phyloP scores from a whole-genome alignment of 2,329 filamentous ascomycete species.

The Aspergillus cejpii region DNA sequence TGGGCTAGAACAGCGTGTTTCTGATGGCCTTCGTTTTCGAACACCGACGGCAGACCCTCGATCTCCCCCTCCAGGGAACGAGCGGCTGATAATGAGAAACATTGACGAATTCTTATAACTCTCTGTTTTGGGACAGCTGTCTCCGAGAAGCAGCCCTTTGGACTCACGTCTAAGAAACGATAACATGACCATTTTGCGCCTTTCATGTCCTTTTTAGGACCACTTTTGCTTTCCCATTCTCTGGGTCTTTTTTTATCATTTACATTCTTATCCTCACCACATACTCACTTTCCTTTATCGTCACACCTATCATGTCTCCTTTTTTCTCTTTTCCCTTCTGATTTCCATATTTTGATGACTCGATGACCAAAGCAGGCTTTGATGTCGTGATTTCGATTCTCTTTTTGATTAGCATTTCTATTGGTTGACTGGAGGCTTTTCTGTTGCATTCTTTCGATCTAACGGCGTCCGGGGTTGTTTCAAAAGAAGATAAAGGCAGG shows the following conservation, averaged over 20 bases:
- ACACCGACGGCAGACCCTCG: constrained; percentile 31
- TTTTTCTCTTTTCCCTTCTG: constrained; percentile 12
- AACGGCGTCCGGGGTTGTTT: constrained; percentile 25
- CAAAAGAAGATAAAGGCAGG: constrained; percentile 22
- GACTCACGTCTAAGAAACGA: constrained; percentile 23
- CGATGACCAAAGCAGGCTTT: constrained; percentile 42
- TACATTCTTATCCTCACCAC: background rate
- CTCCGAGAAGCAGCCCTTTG: background rate
- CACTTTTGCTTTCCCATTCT: constrained; percentile 10
- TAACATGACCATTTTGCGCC: constrained; percentile 22
- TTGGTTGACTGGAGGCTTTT: background rate
- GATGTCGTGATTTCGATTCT: constrained; percentile 24
- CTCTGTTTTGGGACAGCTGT: constrained; percentile 10
- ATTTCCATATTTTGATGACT: constrained; percentile 25
- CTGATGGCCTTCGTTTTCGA: constrained; percentile 14
- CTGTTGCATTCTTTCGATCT: constrained; percentile 12
- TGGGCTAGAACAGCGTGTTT: constrained; percentile 11
- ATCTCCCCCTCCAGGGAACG: constrained; percentile 36
- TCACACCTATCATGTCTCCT: constrained; percentile 6
- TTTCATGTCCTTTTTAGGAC: constrained; percentile 12
- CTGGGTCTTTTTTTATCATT: background rate
- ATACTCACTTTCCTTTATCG: constrained; percentile 4
- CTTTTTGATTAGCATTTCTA: constrained; percentile 7
- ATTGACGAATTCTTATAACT: constrained; percentile 42
- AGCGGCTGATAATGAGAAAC: constrained; percentile 40